phyloP scores from a whole-genome alignment of 2,329 filamentous ascomycete species.

The Tolypocladium ophioglossoides region DNA sequence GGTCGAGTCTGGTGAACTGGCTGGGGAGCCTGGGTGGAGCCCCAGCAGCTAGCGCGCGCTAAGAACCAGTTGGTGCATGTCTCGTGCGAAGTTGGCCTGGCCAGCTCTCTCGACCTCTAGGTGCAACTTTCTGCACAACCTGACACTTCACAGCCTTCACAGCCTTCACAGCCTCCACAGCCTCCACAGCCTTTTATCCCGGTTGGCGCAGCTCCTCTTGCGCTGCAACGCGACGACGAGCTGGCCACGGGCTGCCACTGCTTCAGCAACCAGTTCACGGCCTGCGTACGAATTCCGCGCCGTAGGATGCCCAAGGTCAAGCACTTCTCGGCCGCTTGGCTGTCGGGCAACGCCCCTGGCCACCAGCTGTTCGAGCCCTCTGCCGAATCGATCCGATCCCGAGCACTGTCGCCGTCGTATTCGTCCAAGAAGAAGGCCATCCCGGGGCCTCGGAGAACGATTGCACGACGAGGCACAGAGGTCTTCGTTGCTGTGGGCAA shows the following conservation, averaged over 20 bases:
- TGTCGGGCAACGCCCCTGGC: constrained; percentile 66
- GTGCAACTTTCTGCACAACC: background rate
- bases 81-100: background rate
- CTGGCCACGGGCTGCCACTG: background rate
- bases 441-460: constrained; percentile 48
- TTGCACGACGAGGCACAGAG: constrained; percentile 76
- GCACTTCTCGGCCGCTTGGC: constrained; percentile 79
- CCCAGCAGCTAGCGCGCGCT: background rate
- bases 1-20: too few species aligned
- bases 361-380: constrained; percentile 62
- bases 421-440: constrained; percentile 30
- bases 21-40: background rate
- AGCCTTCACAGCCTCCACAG: too few species aligned
- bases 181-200: background rate
- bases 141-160: too few species aligned
- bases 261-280: background rate
- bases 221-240: background rate
- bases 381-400: constrained; percentile 25
- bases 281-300: background rate
- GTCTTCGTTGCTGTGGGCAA: constrained; percentile 82
- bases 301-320: constrained; percentile 71
- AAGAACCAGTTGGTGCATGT: background rate
- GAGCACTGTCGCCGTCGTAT: constrained; percentile 27
- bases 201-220: background rate
- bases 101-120: background rate